Evolutionary conservation across 2,329 filamentous ascomycete species (phyloP), one percentile per base, ranked within the genome.

Genomic region (Botrytis byssoidea): DNA sequence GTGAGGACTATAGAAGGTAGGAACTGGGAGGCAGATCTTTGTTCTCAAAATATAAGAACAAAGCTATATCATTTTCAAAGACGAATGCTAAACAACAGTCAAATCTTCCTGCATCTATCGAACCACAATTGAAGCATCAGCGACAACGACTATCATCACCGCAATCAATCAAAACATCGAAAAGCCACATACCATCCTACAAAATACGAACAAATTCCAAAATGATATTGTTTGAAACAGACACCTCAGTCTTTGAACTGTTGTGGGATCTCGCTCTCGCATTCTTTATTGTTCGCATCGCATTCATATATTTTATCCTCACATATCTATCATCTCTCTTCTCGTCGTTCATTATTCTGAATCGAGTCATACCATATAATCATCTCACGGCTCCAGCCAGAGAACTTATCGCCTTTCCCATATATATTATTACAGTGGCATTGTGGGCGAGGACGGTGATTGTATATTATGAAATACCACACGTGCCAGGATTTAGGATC

Each of bases 211-310:
- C 12, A 40, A 37, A 29, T 14, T 4, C 14, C 20, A 35, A 18
- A 3, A 76, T 75, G 72, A 74, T 78, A 64, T 74, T 81, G 59
- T 81, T 82, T 71, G 77, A 81, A 61, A 81, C 81, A 9, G 79
- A 78, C 32, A 79, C 82, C 71, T 80, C 81, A 9, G 79, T 83
- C 48, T 79, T 83, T 70, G 81, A 83, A 57, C 69, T 83, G 68
- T 78, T 83, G 71, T 83, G 82, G 82, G 81, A 83, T 76, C 75
- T 83, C 29, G 80, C 81, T 59, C 78, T 84, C 20, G 78, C 79
- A 51, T 78, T 82, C 72, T 83, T 82, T 77, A 76, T 82, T 76
- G 55, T 82, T 68, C 78, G 80, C 69, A 77, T 82, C 60, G 79
- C 79, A 40, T 76, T 81, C 64, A 73, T 78, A 68, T 83, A 83